Evolutionary conservation across 2,329 filamentous ascomycete genomes (phyloP), one percentile per base, ranked within the genome.

Genomic region (Alternaria panax): DNA sequence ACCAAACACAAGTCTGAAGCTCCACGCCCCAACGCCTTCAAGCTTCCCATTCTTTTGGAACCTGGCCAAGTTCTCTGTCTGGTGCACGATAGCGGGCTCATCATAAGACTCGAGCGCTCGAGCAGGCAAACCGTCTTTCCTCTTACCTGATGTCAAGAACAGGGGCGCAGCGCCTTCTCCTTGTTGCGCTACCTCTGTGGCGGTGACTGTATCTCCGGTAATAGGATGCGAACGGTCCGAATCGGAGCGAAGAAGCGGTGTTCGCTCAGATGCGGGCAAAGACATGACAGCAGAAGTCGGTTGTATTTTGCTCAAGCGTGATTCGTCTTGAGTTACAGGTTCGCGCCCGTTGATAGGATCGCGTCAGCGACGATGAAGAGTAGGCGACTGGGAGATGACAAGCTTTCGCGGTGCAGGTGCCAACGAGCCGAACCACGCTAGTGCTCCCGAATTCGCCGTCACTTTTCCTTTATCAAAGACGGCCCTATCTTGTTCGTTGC

Each of bases 1-100:
- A 6, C 72, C 74, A 64, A 78, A 79, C 11, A 79, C 73, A 43
- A 70, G 72, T 67, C 76, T 67, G 45, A 80, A 80, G 30, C 60
- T 70, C 41, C 70, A 73, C 40, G 65, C 68, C 11, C 71, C 72
- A 14, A 78, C 64, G 1, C 76, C 77, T 32, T 69, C 70, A 12
- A 78, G 65, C 28, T 75, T 69, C 7, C 70, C 71, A 61, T 77
- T 70, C 28, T 73, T 62, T 46, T 74, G 67, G 54, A 76, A 75
- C 24, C 55, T 63, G 2, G 64, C 69, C 27, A 65, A 51, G 22
- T 65, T 64, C 38, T 73, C 68, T 2, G 66, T 54, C 36, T 73
- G 68, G 8, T 62, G 36, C n/a, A 52, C 58, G 16, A 59, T 59
- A 46, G 55, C 58, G 16, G 57, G 43, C 48, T 72, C 68, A 24